Conservation (phyloP, 108 stramenopile species). For the Cyclotella sp. region DNA sequence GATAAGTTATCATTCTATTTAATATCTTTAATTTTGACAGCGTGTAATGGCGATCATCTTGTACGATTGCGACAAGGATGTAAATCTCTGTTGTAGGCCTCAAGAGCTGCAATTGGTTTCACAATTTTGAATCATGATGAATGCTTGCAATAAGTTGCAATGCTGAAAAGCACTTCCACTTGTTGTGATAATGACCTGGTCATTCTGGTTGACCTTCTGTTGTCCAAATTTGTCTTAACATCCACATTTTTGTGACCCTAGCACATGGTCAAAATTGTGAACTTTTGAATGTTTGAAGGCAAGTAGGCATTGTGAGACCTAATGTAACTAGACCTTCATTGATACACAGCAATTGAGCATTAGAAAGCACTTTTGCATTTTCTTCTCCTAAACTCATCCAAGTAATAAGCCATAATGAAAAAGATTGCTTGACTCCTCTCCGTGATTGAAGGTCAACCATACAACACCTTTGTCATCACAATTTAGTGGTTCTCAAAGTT, state of each 20-base stretch:
- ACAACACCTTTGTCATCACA: constrained; percentile 69
- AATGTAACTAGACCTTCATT: constrained; percentile 80
- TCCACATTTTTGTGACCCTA: constrained; percentile 62
- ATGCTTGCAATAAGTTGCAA: constrained; percentile 62
- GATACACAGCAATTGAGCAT: constrained; percentile 67
- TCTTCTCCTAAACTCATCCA: constrained; percentile 52
- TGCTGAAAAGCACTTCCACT: constrained; percentile 79
- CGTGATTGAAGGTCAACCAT: constrained; percentile 51
- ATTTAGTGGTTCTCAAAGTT: no score
- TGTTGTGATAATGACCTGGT: constrained; percentile 52
- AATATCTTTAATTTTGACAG: not conserved
- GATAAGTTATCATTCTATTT: not conserved
- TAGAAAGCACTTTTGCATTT: not conserved
- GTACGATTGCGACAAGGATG: constrained; percentile 80
- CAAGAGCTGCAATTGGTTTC: constrained; percentile 45
- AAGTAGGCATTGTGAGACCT: constrained; percentile 69
- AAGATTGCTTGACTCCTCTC: constrained; percentile 45
- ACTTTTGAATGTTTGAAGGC: constrained; percentile 52
- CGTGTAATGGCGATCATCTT: constrained; percentile 16
- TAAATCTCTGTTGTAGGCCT: constrained; percentile 67
- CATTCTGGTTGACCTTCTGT: constrained; percentile 57
- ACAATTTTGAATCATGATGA: constrained; percentile 55
- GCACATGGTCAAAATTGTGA: constrained; percentile 67
- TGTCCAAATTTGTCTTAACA: constrained; percentile 42
- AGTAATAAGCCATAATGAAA: constrained; percentile 80